Base-by-base conservation (phyloP, 2,329 filamentous ascomycete genomes). In the Arthrocladium fulminans region DNA sequence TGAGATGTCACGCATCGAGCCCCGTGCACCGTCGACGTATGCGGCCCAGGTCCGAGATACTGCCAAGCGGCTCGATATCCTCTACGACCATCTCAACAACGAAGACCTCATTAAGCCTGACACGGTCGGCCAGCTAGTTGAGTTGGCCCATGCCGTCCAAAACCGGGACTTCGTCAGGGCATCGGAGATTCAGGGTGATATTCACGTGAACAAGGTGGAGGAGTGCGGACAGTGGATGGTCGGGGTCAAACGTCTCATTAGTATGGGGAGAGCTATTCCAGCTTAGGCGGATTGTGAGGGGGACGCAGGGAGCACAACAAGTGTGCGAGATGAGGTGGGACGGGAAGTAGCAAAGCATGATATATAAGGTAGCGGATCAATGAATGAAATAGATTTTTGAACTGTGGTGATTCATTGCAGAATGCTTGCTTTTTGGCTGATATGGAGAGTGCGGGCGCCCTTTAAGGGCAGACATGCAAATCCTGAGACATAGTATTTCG, bases 71-170 rank as follows among this genome's bases (percentile, higher is more conserved):
- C 76, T 98, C 51, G 86, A 86, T 60, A 82, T 96, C 43, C 73
- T 98, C n/a, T 97, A 96, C 64, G 90, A 98, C 63, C 88, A 96
- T 65, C 74, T 98, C 40, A 98, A 97, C 75, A 97, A 97, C 57
- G 85, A 89, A 61, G 89, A 97, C 61, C 73, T 96, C 34, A 74
- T 97, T 47, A 86, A 84, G 69, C 79, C 85, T 1, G 83, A 86
- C 60, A 96, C 73, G 4, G 54, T 75, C 22, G 63, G 65, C 34
- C 69, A 69, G 48, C 70, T 75, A 63, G 63, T 63, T 8, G 64
- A 71, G 60, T 54, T 77, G 56, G 76, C 85, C 7, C 70, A 78
- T 53, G 79, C 84, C 22, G 66, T 94, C 47, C 78, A 85, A 57
- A 66, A 71, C 48, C 82, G 80, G 70, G 74, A 92, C 58, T 89